Base-by-base conservation (phyloP, 371 early-diverging fungal species). In the Entomophthora muscae region DNA sequence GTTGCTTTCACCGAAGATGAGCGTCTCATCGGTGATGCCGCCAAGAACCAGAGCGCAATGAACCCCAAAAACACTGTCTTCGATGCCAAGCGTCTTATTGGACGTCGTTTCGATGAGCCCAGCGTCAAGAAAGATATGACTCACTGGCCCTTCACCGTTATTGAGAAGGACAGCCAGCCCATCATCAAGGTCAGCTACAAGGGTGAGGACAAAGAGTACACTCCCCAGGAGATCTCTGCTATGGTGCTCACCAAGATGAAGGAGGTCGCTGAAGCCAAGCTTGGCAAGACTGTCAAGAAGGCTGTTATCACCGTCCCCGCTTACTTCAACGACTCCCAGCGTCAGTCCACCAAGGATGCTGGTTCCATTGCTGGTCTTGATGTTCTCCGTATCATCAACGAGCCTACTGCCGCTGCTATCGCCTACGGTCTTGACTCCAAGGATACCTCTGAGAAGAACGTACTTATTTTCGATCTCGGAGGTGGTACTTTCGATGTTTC, bases 271-370 rank as follows among this genome's bases (percentile, higher is more conserved):
- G 90, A 94, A 75, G 85, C 85, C 28, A 85, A 88, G 75, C 81
- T 94, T 66, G 89, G 88, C 65, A 76, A 76, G 72, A 80, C 78
- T 69, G 86, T 95, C 68, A 78, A 72, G 70, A 84, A 89, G 72
- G 92, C 93, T 66, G 96, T 98, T 17, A 42, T 95, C 70, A 95
- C 96, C 69, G 90, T 95, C 67, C 98, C 98, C 66, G 90, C 90
- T 59, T 90, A 90, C 73, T 90, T 90, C 67, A 86, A 87, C 67
- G 98, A 98, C 72, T 86, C 93, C 32, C 99, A 99, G 76, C 89
- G 99, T 71, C 96, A 98, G 73, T 98, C 98, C 12, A 98, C 98
- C 68, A 98, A 98, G 82, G 94, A 94, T 71, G 98, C 99, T 33
- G 99, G 95, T 61, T 80, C 81, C 30, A 93, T 98, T 73, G 90